Percentiles rank a stretch among this genome's conserved stretches.
Conservation (phyloP, 2,329 filamentous ascomycete genomes). For the Pseudogymnoascus sp. region DNA sequence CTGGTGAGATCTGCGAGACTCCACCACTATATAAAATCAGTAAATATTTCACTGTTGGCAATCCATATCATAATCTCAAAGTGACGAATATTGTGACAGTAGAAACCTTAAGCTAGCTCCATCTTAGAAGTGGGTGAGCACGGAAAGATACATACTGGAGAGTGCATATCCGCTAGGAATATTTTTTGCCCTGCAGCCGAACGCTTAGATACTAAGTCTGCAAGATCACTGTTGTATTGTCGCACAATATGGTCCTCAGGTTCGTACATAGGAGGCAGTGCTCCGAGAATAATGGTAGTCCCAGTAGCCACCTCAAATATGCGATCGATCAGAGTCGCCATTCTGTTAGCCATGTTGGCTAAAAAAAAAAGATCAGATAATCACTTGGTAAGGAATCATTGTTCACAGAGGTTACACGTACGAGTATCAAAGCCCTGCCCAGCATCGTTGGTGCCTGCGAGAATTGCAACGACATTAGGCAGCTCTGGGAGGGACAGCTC, state of each 20-base stretch:
- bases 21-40: slow-evolving; percentile 7
- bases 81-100: background rate
- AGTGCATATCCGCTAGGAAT: background rate
- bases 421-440: slow-evolving; percentile 2
- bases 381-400: background rate
- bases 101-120: background rate
- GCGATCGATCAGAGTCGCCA: background rate
- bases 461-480: slow-evolving; percentile 12
- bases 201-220: background rate
- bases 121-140: background rate
- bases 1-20: slow-evolving; percentile 12
- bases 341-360: background rate
- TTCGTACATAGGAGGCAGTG: background rate
- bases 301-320: background rate
- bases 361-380: background rate
- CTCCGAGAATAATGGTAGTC: background rate
- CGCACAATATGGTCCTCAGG: background rate
- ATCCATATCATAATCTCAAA: background rate
- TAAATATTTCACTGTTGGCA: background rate
- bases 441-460: slow-evolving; percentile 11
- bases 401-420: background rate
- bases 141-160: background rate
- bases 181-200: background rate
- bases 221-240: background rate
- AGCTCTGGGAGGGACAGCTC: background rate